Conservation (phyloP, 306 rosid species). For the Castanea sativa region DNA sequence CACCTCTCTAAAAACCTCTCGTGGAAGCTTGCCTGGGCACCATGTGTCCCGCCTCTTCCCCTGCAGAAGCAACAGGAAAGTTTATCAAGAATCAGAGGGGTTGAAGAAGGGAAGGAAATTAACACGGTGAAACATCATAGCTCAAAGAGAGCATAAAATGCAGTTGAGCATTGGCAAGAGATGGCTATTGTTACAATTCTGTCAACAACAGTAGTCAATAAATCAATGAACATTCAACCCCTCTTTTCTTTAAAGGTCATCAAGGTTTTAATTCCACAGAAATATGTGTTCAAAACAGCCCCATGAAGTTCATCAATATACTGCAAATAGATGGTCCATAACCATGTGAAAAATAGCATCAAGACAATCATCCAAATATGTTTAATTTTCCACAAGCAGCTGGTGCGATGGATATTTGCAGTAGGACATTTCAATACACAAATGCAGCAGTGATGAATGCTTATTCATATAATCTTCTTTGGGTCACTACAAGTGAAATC, state of each 20-base stretch:
- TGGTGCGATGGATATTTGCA: too few species aligned
- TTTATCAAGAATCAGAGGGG: constrained; percentile 26
- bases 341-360: neutral
- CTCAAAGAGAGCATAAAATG: neutral
- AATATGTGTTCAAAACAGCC: too few species aligned
- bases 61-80: constrained; percentile 47
- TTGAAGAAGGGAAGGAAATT: neutral
- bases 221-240: neutral
- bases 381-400: too few species aligned
- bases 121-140: neutral
- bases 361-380: too few species aligned
- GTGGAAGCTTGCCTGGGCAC: constrained; percentile 74
- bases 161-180: neutral
- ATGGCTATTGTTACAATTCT: neutral
- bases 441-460: too few species aligned
- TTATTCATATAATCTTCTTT: too few species aligned
- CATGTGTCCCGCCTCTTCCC: constrained; percentile 92
- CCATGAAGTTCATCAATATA: neutral
- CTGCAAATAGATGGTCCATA: neutral
- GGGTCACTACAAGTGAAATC: too few species aligned
- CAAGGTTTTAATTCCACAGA: neutral
- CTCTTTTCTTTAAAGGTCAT: neutral
- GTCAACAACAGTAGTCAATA: neutral
- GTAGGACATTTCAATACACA: too few species aligned
- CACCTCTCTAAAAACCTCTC: constrained; percentile 58